A percentile compares a stretch with the other conserved stretches of the same genome.
Conservation (phyloP, 768 basidiomycete species). For the Amanita rubescens region DNA sequence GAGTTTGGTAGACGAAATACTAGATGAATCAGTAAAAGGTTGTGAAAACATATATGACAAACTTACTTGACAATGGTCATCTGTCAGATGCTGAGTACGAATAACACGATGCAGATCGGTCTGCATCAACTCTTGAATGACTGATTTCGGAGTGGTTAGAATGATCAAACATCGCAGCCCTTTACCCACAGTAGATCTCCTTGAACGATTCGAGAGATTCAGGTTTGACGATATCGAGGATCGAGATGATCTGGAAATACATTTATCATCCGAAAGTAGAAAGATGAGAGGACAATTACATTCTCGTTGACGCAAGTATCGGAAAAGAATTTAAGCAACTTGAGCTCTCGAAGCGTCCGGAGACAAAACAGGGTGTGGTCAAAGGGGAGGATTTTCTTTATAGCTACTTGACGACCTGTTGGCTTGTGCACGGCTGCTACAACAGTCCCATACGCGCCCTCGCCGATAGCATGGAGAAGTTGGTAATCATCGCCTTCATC, state of each 20-base stretch:
- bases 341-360: conserved; percentile 81
- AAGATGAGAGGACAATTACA: background rate
- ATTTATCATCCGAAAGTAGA: background rate
- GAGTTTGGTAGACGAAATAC: conserved; percentile 96
- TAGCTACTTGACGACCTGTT: conserved; percentile 81
- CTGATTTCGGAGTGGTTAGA: background rate
- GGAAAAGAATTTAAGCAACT: conserved; percentile 77
- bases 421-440: conserved; percentile 75
- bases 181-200: conserved; percentile 57
- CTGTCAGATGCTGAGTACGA: conserved; percentile 85
- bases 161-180: background rate
- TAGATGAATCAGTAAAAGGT: conserved; percentile 31
- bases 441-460: conserved; percentile 93
- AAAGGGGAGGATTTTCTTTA: conserved; percentile 94
- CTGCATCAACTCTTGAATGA: conserved; percentile 67
- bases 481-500: conserved; percentile 47
- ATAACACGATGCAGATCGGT: conserved; percentile 97
- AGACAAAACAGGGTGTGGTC: conserved; percentile 93
- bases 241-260: conserved; percentile 74
- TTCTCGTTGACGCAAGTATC: background rate
- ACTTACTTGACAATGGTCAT: conserved; percentile 63
- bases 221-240: conserved; percentile 89
- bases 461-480: conserved; percentile 81
- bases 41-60: background rate
- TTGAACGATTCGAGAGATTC: conserved; percentile 68